Conservation (phyloP, 2,329 filamentous ascomycete genomes). For the Neofusicoccum laricinum region DNA sequence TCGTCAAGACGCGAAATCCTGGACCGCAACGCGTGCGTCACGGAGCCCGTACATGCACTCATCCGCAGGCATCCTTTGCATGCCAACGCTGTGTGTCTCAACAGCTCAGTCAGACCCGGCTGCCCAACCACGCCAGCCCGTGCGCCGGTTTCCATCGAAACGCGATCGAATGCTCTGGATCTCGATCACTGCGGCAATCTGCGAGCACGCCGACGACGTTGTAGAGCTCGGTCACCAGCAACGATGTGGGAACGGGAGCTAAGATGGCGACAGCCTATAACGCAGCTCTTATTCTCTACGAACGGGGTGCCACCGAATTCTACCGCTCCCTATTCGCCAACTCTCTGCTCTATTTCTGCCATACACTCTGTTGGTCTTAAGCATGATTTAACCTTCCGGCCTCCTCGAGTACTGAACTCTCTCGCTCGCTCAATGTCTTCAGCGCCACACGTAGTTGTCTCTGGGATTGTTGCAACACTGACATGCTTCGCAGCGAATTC, state of each 20-base stretch:
- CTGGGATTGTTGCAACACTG: too few relatives aligned
- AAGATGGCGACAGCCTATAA: background rate
- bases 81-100: background rate
- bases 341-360: background rate
- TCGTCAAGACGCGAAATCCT: background rate
- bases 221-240: background rate
- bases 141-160: background rate
- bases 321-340: background rate
- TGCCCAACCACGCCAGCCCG: background rate
- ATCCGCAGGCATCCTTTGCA: background rate
- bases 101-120: background rate
- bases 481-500: too few relatives aligned
- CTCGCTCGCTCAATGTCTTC: background rate
- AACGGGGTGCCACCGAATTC: background rate
- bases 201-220: background rate
- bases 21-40: background rate
- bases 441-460: too few relatives aligned
- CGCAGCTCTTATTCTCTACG: background rate
- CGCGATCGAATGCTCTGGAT: background rate
- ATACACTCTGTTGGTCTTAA: background rate
- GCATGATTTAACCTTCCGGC: conserved; percentile 2
- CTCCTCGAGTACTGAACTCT: background rate
- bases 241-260: background rate
- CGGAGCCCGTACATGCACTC: background rate
- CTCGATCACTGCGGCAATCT: background rate